A percentile compares a stretch with the other conserved stretches of the same genome.
phyloP scores from a whole-genome alignment of 176 grass and related monocot species.

The Tuctoria greenei region DNA sequence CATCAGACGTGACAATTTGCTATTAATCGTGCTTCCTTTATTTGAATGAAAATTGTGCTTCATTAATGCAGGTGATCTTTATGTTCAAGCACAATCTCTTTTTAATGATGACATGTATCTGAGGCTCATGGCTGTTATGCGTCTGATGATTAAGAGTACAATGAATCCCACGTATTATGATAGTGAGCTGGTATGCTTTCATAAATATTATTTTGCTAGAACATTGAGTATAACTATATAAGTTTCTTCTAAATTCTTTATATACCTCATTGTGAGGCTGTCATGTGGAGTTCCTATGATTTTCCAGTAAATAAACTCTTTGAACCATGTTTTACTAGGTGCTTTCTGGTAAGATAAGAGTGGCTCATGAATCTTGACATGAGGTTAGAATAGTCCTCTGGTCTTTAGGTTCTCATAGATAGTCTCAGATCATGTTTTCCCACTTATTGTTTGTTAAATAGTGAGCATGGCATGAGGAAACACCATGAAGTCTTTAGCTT shows the following conservation, averaged over 20 bases:
- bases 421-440: not conserved
- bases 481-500: not conserved
- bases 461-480: not conserved
- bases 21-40: constrained; percentile 29
- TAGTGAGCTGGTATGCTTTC: constrained; percentile 75
- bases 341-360: not conserved
- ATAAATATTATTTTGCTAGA: constrained; percentile 24
- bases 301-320: not conserved
- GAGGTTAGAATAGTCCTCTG: not conserved
- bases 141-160: constrained; percentile 76
- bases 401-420: constrained; percentile 3
- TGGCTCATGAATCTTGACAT: not conserved
- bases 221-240: not conserved
- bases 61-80: constrained; percentile 77
- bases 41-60: not conserved
- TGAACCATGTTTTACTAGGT: not conserved
- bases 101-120: constrained; percentile 95
- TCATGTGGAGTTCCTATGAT: not conserved
- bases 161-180: constrained; percentile 73
- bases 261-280: not conserved
- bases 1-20: constrained; percentile 26
- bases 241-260: not conserved
- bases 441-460: not conserved
- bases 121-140: constrained; percentile 72
- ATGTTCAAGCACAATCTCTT: constrained; percentile 73